Evolutionary conservation across 1,139 yeast species (phyloP).

Genomic region (Kluyveromyces sp.): DNA sequence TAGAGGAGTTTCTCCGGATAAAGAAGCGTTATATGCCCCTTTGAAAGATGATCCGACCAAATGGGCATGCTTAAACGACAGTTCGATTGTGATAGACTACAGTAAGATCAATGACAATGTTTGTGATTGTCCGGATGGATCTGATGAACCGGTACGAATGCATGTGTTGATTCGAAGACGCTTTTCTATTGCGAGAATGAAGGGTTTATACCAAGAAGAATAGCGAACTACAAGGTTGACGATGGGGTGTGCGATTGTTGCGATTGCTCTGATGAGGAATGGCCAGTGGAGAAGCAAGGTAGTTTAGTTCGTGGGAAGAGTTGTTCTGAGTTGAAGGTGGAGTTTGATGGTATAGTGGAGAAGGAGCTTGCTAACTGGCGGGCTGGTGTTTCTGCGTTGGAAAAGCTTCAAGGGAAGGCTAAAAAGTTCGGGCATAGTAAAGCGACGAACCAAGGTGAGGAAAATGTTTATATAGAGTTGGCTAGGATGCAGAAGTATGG

Average conservation of each 20-base stretch:
- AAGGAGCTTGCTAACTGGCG: constrained; percentile 21
- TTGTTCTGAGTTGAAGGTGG: constrained; percentile 44
- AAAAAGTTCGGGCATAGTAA: constrained; percentile 11
- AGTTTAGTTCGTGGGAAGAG: constrained; percentile 42
- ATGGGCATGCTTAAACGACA: constrained; percentile 67
- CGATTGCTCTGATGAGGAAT: constrained; percentile 83
- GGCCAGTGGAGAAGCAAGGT: constrained; percentile 26
- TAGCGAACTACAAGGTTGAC: constrained; percentile 52
- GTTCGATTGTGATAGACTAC: constrained; percentile 50
- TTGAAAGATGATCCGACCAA: constrained; percentile 28
- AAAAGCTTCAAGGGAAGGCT: constrained; percentile 21
- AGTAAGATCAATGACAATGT: constrained; percentile 75
- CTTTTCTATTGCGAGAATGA: constrained; percentile 69
- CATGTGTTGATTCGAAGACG: constrained; percentile 44
- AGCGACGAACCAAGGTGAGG: constrained; percentile 1
- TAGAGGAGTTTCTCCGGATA: constrained; percentile 24
- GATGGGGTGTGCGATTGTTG: constrained; percentile 98
- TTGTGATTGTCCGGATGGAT: constrained; percentile 97
- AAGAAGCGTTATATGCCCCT: constrained; percentile 48
- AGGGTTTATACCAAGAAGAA: constrained; percentile 54
- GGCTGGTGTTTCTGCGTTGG: constrained; percentile 23
- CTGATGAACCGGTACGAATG: constrained; percentile 93
- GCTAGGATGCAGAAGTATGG: constrained; percentile 5
- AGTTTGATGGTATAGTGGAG: constrained; percentile 30
- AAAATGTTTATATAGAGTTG: constrained; percentile 1